Conservation (phyloP, 495 filamentous ascomycete genomes). For the Parmelia sp. region DNA sequence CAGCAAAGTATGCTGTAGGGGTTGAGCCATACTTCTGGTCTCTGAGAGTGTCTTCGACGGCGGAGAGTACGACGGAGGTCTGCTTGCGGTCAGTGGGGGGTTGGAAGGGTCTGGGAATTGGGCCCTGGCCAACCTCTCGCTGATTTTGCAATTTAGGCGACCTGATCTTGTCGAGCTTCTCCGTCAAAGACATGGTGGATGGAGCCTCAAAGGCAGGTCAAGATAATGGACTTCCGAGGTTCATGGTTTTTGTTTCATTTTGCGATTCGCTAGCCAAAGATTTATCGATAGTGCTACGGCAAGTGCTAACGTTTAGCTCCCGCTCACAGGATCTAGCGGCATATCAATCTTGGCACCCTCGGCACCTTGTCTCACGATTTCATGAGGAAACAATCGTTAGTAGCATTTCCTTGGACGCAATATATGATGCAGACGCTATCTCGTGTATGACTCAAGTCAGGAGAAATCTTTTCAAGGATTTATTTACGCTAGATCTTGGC, state of each 20-base stretch:
- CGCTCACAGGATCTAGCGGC: neutral
- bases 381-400: no score
- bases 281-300: slow-evolving; percentile 10
- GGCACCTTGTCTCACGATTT: no score
- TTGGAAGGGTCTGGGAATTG: slow-evolving; percentile 9
- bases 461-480: no score
- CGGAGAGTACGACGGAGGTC: slow-evolving; percentile 81
- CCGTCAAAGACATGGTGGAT: slow-evolving; percentile 64
- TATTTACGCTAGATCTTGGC: no score
- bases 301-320: neutral
- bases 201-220: neutral
- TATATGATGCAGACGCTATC: no score
- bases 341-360: neutral
- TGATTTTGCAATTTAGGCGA: slow-evolving; percentile 87
- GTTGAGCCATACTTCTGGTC: slow-evolving; percentile 76
- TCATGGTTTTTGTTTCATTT: slow-evolving; percentile 2
- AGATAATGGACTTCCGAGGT: neutral
- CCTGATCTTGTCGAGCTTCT: slow-evolving; percentile 92
- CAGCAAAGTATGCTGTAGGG: slow-evolving; percentile 90
- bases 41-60: slow-evolving; percentile 85
- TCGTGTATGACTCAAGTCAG: no score
- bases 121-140: slow-evolving; percentile 22
- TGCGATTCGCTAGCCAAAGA: neutral
- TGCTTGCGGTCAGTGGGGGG: slow-evolving; percentile 35
- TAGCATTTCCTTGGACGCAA: no score